Evolutionary conservation across 2,329 filamentous ascomycete species (phyloP).

Genomic region (Colletotrichum endophyticum): DNA sequence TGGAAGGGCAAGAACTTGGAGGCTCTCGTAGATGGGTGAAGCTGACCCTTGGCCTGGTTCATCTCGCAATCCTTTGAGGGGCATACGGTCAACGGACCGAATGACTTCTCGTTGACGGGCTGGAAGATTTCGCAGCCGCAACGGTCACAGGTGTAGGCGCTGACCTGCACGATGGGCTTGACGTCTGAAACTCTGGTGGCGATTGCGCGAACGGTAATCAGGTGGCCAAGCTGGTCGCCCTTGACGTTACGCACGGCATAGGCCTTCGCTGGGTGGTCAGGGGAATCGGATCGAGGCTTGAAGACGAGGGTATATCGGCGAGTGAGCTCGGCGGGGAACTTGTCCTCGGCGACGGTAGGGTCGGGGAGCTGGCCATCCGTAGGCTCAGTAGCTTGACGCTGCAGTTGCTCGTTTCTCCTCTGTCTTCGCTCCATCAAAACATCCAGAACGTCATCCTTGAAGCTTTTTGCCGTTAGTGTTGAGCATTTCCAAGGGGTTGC

Average conservation of each 20-base stretch:
- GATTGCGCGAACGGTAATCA: slow-evolving; percentile 95
- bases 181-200: slow-evolving; percentile 96
- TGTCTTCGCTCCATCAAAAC: slow-evolving; percentile 93
- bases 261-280: slow-evolving; percentile 65
- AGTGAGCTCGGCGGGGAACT: slow-evolving; percentile 91
- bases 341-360: slow-evolving; percentile 69
- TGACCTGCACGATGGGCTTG: slow-evolving; percentile 96
- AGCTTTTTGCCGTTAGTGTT: slow-evolving; percentile 53
- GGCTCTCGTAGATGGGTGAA: slow-evolving; percentile 92
- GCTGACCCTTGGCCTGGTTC: slow-evolving; percentile 91
- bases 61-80: slow-evolving; percentile 87
- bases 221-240: slow-evolving; percentile 88
- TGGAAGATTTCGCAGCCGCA: slow-evolving; percentile 99
- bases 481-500: background rate
- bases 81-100: slow-evolving; percentile 84
- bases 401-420: slow-evolving; percentile 80
- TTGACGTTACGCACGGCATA: slow-evolving; percentile 93
- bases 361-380: slow-evolving; percentile 56
- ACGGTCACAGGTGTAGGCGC: slow-evolving; percentile 95
- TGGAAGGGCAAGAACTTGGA: slow-evolving; percentile 98
- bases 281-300: slow-evolving; percentile 82
- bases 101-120: slow-evolving; percentile 89
- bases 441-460: slow-evolving; percentile 97
- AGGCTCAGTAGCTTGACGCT: slow-evolving; percentile 53
- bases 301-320: slow-evolving; percentile 95